Evolutionary conservation across 192 early-diverging fungal species (phyloP).

Genomic region (Kickxella alabastrina): DNA sequence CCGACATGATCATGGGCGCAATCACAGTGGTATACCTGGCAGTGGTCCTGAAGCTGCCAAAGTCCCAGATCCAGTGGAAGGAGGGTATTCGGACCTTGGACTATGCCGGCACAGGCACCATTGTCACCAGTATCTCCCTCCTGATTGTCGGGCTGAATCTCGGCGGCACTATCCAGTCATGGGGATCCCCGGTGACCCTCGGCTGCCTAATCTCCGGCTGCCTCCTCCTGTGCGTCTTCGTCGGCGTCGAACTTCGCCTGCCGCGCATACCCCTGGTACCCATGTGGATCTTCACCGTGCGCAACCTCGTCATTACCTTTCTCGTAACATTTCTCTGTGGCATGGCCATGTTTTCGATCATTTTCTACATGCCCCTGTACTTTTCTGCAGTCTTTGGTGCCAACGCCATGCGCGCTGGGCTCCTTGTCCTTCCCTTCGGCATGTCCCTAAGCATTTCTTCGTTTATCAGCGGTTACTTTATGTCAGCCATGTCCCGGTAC

Average conservation of each 20-base stretch:
- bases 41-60: constrained; percentile 53
- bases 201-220: constrained; percentile 40
- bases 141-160: constrained; percentile 71
- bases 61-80: constrained; percentile 26
- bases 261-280: constrained; percentile 60
- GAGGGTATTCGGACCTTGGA: constrained; percentile 53
- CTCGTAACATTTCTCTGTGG: constrained; percentile 38
- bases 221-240: constrained; percentile 51
- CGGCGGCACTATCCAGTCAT: constrained; percentile 64
- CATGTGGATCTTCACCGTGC: constrained; percentile 57
- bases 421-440: constrained; percentile 76
- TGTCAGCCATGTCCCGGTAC: constrained; percentile 59
- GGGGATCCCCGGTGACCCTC: constrained; percentile 55
- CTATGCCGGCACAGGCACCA: constrained; percentile 55
- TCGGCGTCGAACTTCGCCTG: constrained; percentile 58
- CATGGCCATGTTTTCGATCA: constrained; percentile 49
- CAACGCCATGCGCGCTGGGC: constrained; percentile 68
- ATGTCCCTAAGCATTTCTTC: constrained; percentile 64
- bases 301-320: constrained; percentile 41
- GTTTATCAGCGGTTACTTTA: constrained; percentile 64
- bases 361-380: constrained; percentile 65
- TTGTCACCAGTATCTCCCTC: constrained; percentile 57
- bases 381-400: constrained; percentile 71
- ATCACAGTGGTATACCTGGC: constrained; percentile 53
- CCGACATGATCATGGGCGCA: constrained; percentile 72